Evolutionary conservation across 1,284 basidiomycete genomes (phyloP).

Genomic region (Irpex sp.): DNA sequence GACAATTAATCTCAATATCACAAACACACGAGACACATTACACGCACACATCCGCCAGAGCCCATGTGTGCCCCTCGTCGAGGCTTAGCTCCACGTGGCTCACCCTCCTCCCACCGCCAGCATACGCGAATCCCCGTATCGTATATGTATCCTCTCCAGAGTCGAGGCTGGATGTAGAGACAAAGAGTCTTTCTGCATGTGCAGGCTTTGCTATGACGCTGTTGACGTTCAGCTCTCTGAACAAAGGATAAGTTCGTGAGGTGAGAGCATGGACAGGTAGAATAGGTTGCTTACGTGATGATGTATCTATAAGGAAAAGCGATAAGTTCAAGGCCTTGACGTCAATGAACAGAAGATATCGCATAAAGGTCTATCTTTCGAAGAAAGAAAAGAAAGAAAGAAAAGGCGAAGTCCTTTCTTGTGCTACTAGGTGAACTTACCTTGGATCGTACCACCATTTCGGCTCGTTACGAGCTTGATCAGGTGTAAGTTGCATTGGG

Average conservation of each 20-base stretch:
- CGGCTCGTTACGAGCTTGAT: constrained; percentile 51
- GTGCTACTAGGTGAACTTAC: constrained; percentile 24
- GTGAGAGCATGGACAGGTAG: constrained; percentile 8
- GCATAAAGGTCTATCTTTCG: neutral
- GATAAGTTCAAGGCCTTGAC: neutral
- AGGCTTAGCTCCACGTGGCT: constrained; percentile 59
- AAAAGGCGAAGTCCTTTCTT: too few species aligned
- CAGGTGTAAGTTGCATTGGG: constrained; percentile 52
- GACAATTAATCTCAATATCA: too few species aligned
- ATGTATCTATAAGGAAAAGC: constrained; percentile 31
- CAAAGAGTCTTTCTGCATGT: constrained; percentile 47
- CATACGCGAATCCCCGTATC: constrained; percentile 59
- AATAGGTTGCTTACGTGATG: constrained; percentile 33
- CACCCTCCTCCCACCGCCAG: constrained; percentile 62
- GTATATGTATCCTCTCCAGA: constrained; percentile 30
- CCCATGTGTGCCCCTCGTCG: constrained; percentile 57
- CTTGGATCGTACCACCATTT: constrained; percentile 65
- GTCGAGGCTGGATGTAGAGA: constrained; percentile 12
- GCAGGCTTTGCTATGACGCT: constrained; percentile 54
- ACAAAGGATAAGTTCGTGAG: constrained; percentile 2
- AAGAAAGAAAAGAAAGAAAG: neutral
- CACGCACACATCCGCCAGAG: constrained; percentile 39
- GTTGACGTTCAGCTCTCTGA: constrained; percentile 60
- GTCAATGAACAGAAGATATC: neutral
- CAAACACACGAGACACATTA: neutral